A percentile compares a stretch with the other conserved stretches of the same genome.
phyloP scores from a whole-genome alignment of 2,329 filamentous ascomycete genomes.

The Trichoderma polysporum region DNA sequence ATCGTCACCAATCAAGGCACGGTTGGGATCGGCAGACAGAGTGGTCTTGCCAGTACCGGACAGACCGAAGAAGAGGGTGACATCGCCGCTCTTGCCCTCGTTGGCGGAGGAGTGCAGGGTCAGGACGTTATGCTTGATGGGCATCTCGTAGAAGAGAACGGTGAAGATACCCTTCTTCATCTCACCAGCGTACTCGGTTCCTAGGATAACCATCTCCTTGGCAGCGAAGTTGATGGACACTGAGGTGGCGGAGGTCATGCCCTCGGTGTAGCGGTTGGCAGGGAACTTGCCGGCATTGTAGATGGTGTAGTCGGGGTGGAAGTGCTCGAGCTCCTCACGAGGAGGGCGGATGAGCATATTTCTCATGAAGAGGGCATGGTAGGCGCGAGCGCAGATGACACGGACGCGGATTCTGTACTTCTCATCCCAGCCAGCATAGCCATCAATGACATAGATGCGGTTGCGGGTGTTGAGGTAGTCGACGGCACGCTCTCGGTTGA shows the following conservation, averaged over 20 bases:
- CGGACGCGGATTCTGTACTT: slow-evolving; percentile 97
- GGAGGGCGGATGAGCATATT: slow-evolving; percentile 99
- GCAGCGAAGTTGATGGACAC: slow-evolving; percentile 99
- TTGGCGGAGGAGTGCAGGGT: slow-evolving; percentile 99
- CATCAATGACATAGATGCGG: slow-evolving; percentile 97
- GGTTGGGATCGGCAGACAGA: slow-evolving; percentile 93
- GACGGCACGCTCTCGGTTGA: slow-evolving; percentile 97
- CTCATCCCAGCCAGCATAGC: slow-evolving; percentile 97
- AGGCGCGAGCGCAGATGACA: slow-evolving; percentile 96
- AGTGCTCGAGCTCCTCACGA: slow-evolving; percentile 89
- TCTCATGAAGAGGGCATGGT: slow-evolving; percentile 99
- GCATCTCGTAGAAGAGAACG: slow-evolving; percentile 99
- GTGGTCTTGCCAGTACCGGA: slow-evolving; percentile 99
- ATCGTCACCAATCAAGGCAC: slow-evolving; percentile 93
- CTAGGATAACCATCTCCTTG: slow-evolving; percentile 99
- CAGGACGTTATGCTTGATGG: slow-evolving; percentile 98
- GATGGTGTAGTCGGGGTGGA: slow-evolving; percentile 99
- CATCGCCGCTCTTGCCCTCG: slow-evolving; percentile 90
- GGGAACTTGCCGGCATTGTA: slow-evolving; percentile 99
- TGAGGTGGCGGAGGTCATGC: slow-evolving; percentile 98
- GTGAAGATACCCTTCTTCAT: slow-evolving; percentile 97
- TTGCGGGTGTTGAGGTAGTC: slow-evolving; percentile 99
- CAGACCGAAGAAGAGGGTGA: slow-evolving; percentile 98
- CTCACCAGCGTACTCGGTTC: slow-evolving; percentile 90
- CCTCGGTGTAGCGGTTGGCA: slow-evolving; percentile 94